Conservation (phyloP, 2,329 filamentous ascomycete genomes). For the Trichoderma sp. region DNA sequence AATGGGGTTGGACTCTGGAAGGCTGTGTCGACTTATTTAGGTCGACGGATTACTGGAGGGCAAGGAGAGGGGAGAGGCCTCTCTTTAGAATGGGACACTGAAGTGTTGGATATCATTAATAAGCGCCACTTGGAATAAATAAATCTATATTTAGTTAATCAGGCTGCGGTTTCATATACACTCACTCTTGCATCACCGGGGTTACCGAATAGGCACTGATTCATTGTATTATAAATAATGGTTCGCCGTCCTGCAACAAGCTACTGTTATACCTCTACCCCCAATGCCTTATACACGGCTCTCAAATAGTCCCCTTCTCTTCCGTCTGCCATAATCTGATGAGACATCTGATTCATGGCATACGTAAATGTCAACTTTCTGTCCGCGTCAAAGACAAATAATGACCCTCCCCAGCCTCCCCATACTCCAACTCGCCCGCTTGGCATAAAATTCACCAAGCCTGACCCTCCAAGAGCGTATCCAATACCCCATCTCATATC, state of each 20-base stretch:
- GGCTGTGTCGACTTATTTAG: not conserved
- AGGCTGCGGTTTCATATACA: not conserved
- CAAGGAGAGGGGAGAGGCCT: not conserved
- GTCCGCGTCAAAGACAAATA: constrained; percentile 43
- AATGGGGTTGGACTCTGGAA: constrained; percentile 1
- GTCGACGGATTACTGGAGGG: constrained; percentile 3
- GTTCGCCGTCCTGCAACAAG: not conserved
- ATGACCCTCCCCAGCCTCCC: constrained; percentile 46
- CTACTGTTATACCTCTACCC: not conserved
- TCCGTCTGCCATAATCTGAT: not conserved
- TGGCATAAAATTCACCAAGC: constrained; percentile 21
- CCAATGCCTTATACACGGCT: constrained; percentile 10
- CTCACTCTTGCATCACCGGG: not conserved
- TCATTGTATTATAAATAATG: not conserved
- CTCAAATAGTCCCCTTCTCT: not conserved
- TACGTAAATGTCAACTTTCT: constrained; percentile 42
- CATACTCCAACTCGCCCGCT: constrained; percentile 38
- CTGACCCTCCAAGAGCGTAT: constrained; percentile 23
- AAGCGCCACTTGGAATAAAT: not conserved
- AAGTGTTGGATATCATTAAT: not conserved
- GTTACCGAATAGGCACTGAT: not conserved
- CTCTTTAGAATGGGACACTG: not conserved
- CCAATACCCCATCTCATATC: constrained; percentile 43
- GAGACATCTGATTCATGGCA: constrained; percentile 34
- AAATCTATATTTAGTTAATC: not conserved